Evolutionary conservation across 2,329 filamentous ascomycete species (phyloP).

Genomic region (Parastagonospora nodorum): DNA sequence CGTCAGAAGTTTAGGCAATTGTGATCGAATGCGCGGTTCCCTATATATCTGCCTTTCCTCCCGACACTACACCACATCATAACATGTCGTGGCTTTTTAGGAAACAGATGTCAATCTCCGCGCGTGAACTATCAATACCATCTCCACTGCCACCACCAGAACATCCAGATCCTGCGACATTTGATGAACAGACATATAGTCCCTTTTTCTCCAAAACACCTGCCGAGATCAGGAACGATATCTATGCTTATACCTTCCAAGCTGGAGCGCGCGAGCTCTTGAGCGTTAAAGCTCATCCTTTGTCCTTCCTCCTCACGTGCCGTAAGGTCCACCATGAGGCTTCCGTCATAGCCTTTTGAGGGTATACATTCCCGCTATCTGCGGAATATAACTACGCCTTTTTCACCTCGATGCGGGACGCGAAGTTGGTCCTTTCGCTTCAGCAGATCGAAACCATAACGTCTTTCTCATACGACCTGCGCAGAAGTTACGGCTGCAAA

Average conservation of each 20-base stretch:
- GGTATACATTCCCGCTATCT: conserved; percentile 5
- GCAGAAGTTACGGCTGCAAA: neutral
- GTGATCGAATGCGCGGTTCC: no score
- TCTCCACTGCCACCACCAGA: neutral
- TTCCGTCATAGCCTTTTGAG: conserved; percentile 7
- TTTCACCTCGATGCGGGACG: neutral
- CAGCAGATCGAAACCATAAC: conserved; percentile 2
- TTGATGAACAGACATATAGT: conserved; percentile 5
- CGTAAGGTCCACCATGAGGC: conserved; percentile 10
- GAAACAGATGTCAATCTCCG: no score
- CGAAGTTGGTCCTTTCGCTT: neutral
- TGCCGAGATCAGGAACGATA: conserved; percentile 11
- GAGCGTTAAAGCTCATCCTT: conserved; percentile 4
- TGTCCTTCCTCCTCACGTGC: conserved; percentile 14
- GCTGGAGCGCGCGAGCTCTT: neutral
- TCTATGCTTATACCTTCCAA: conserved; percentile 11
- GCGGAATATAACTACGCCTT: neutral
- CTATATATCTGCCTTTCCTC: no score
- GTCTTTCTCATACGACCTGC: conserved; percentile 1
- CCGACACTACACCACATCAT: no score
- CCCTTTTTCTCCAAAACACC: conserved; percentile 7
- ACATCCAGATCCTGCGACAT: neutral
- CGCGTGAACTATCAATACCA: neutral
- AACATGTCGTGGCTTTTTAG: no score
- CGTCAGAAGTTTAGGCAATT: no score